These are phyloP conservation scores for Russula dissimulans DNA, from an alignment of 768 basidiomycete genomes.

Conservation along the genomic window DNA sequence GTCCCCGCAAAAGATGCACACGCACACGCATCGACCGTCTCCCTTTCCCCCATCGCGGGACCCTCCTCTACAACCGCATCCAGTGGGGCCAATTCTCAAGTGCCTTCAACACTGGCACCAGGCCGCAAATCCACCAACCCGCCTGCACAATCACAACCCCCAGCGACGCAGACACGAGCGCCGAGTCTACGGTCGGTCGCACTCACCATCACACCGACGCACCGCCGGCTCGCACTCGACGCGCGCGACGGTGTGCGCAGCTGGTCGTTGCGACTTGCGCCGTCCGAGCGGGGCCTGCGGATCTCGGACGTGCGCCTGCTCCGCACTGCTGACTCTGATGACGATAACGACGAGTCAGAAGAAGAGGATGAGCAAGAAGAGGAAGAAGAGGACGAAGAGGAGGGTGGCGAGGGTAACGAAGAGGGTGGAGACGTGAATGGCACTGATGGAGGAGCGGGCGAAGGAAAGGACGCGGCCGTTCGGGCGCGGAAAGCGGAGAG, in stretches of 20 bases:
- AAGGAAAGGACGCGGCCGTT: background rate
- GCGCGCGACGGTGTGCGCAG: conserved; percentile 60
- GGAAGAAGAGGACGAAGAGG: conserved; percentile 28
- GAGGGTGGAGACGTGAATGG: background rate
- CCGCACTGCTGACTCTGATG: conserved; percentile 50
- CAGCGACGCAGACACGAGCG: conserved; percentile 8
- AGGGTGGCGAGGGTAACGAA: background rate
- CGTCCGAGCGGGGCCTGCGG: conserved; percentile 46
- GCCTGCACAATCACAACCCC: background rate
- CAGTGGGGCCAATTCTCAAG: conserved; percentile 4
- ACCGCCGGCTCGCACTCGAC: conserved; percentile 50
- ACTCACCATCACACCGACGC: conserved; percentile 37
- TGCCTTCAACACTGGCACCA: conserved; percentile 19
- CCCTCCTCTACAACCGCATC: conserved; percentile 13
- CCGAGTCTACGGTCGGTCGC: conserved; percentile 21
- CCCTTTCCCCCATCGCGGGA: conserved; percentile 20
- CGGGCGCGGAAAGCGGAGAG: conserved; percentile 32
- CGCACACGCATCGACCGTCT: conserved; percentile 14
- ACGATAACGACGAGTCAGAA: conserved; percentile 48
- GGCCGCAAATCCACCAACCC: conserved; percentile 4
- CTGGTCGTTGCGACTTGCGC: conserved; percentile 59
- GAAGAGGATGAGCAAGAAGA: conserved; percentile 39
- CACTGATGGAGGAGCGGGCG: background rate
- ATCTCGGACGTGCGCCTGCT: conserved; percentile 47
- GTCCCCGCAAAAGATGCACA: conserved; percentile 6